These are phyloP conservation scores for Yarrowia yakushimensis DNA, from an alignment of 805 yeast species.

Conservation along the genomic window DNA sequence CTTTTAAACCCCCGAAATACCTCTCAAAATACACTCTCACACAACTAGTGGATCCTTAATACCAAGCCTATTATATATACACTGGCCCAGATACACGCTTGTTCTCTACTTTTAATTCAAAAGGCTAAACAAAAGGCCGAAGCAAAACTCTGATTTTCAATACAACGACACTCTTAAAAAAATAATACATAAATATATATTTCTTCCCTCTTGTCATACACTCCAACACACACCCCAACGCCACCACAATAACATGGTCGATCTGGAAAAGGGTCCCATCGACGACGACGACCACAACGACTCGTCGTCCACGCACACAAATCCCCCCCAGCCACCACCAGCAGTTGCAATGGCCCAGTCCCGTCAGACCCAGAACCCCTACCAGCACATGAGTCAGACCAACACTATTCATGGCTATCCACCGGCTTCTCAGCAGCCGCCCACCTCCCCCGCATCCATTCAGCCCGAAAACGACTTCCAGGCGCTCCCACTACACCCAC, in stretches of 20 bases:
- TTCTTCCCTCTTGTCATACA: not conserved
- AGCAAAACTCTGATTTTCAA: not conserved
- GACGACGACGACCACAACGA: not conserved
- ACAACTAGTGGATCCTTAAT: not conserved
- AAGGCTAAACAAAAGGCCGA: not conserved
- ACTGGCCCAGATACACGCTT: not conserved
- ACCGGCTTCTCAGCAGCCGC: not conserved
- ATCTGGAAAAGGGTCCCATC: constrained; percentile 11
- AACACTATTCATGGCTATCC: not conserved
- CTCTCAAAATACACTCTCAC: not conserved
- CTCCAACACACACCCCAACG: not conserved
- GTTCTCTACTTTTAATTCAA: not conserved
- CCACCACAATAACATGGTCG: not conserved
- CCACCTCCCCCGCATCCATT: constrained; percentile 1
- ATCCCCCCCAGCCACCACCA: constrained; percentile 21
- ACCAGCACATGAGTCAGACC: not conserved
- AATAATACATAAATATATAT: not conserved
- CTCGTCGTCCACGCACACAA: not conserved
- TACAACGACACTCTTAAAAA: too few relatives aligned
- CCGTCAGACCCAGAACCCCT: constrained; percentile 21
- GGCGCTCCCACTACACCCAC: not conserved
- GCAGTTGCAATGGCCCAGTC: not conserved
- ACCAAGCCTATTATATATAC: not conserved
- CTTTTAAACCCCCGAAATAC: not conserved
- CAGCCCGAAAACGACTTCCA: constrained; percentile 14